Evolutionary conservation across 2,329 filamentous ascomycete species (phyloP).

Genomic region (Paracamarosporium sp.): DNA sequence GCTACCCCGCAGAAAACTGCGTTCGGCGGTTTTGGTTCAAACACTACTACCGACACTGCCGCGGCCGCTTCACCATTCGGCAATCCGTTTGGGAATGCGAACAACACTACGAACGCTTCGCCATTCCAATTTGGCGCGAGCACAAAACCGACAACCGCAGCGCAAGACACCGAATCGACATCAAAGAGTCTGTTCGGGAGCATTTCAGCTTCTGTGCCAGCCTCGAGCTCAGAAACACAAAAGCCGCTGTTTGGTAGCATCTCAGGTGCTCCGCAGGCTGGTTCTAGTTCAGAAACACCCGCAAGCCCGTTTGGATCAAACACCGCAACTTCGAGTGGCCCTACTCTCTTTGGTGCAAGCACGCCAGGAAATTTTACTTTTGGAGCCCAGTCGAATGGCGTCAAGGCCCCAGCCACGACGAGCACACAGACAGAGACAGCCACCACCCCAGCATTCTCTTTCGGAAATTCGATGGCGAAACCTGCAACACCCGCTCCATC

Average conservation of each 20-base stretch:
- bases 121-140: slow-evolving; percentile 1
- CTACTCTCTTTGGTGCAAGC: slow-evolving; percentile 1
- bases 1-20: slow-evolving; percentile 17
- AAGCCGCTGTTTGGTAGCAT: slow-evolving; percentile 21
- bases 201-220: slow-evolving; percentile 9
- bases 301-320: background rate
- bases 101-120: slow-evolving; percentile 17
- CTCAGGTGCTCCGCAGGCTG: background rate
- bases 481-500: background rate
- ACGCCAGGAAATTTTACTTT: background rate
- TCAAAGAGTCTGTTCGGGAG: slow-evolving; percentile 16
- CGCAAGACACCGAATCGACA: slow-evolving; percentile 6
- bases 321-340: background rate
- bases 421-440: slow-evolving; percentile 1
- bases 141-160: background rate
- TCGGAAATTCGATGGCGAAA: background rate
- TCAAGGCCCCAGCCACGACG: background rate
- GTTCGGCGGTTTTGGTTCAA: slow-evolving; percentile 21
- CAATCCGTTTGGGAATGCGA: background rate
- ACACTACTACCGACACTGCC: slow-evolving; percentile 13
- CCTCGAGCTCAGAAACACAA: slow-evolving; percentile 16
- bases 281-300: background rate
- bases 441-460: background rate
- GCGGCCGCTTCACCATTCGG: background rate
- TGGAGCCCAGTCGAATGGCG: background rate